phyloP scores from a whole-genome alignment of 257 asterid genomes.

The Plantago major region DNA sequence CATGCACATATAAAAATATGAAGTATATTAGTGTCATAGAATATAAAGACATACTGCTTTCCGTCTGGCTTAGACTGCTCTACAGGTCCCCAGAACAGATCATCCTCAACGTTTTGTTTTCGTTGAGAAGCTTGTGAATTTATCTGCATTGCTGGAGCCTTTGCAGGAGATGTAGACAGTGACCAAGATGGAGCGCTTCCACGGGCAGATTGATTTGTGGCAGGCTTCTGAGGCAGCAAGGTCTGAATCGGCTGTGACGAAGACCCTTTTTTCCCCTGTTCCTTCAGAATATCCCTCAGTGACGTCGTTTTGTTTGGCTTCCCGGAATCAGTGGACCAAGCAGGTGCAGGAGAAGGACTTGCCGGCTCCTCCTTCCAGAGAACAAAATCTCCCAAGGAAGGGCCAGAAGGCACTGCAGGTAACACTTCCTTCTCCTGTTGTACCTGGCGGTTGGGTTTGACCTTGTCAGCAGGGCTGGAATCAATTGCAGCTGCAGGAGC shows the following conservation, averaged over 20 bases:
- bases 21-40: too few species aligned
- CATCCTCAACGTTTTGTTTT: slow-evolving; percentile 71
- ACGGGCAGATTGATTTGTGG: slow-evolving; percentile 47
- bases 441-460: slow-evolving; percentile 45
- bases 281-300: slow-evolving; percentile 84
- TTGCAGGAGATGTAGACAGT: slow-evolving; percentile 55
- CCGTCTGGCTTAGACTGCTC: slow-evolving; percentile 73
- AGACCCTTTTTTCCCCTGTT: slow-evolving; percentile 59
- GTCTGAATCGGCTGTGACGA: slow-evolving; percentile 35
- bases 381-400: slow-evolving; percentile 93
- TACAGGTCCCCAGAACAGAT: slow-evolving; percentile 89
- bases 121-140: slow-evolving; percentile 42
- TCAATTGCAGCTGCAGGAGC: slow-evolving; percentile 41
- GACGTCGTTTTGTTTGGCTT: slow-evolving; percentile 69
- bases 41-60: slow-evolving; percentile 56
- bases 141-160: slow-evolving; percentile 47
- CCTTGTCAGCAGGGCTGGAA: slow-evolving; percentile 61
- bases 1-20: too few species aligned
- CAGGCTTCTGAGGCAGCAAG: slow-evolving; percentile 60
- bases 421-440: slow-evolving; percentile 71
- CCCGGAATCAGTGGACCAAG: slow-evolving; percentile 81
- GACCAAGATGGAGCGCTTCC: slow-evolving; percentile 73
- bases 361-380: slow-evolving; percentile 79
- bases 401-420: slow-evolving; percentile 77
- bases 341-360: slow-evolving; percentile 63